phyloP scores from a whole-genome alignment of 1,139 yeast species.

The Hansenula sp. region DNA sequence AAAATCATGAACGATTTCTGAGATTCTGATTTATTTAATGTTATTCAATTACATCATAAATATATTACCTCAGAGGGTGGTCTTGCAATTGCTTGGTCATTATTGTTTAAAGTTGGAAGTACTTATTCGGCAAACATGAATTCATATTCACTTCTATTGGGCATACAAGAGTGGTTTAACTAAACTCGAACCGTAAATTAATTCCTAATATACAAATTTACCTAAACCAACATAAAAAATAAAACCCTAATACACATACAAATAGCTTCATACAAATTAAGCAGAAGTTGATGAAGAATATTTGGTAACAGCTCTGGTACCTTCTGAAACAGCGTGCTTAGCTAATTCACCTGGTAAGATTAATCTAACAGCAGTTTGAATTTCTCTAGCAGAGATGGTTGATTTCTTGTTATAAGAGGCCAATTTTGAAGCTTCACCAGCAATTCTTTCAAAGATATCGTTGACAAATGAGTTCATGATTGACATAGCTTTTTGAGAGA shows the following conservation, averaged over 20 bases:
- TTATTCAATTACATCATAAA: no score
- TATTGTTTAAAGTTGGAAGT: no score
- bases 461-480: constrained; percentile 98
- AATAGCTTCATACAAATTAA: constrained; percentile 21
- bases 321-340: constrained; percentile 99
- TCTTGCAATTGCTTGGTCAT: no score
- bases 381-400: constrained; percentile 98
- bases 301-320: constrained; percentile 99
- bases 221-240: constrained; percentile 21
- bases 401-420: constrained; percentile 99
- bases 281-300: constrained; percentile 82
- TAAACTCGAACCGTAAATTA: constrained; percentile 21
- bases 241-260: constrained; percentile 23
- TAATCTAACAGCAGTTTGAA: constrained; percentile 98
- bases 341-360: constrained; percentile 99
- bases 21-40: no score
- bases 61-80: no score
- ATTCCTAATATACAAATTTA: constrained; percentile 26
- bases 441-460: constrained; percentile 94
- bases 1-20: no score
- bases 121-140: no score
- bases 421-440: constrained; percentile 97
- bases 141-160: no score
- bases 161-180: background rate
- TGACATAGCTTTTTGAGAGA: constrained; percentile 99